These are phyloP conservation scores for Xylaria telfairii DNA, from an alignment of 495 filamentous ascomycete genomes.

Conservation along the genomic window DNA sequence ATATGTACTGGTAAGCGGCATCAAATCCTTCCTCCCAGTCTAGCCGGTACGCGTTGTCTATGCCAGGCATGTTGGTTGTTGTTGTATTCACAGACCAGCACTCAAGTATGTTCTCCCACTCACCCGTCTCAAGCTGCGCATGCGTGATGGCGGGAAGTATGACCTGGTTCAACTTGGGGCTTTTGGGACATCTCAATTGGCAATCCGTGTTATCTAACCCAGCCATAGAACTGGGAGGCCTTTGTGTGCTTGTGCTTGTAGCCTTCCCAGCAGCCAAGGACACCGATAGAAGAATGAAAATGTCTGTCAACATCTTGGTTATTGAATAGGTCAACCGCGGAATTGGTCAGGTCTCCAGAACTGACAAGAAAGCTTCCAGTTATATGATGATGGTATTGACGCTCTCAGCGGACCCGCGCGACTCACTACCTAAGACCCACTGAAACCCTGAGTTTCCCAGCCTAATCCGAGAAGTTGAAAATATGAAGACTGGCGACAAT, in stretches of 20 bases:
- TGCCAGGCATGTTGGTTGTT: constrained; percentile 4
- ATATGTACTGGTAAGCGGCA: constrained; percentile 8
- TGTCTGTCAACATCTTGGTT: neutral
- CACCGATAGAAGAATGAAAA: neutral
- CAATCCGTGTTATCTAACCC: neutral
- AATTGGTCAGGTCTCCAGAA: no score
- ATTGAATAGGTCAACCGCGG: neutral
- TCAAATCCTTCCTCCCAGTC: constrained; percentile 10
- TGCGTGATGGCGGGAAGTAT: constrained; percentile 8
- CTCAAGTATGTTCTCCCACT: constrained; percentile 9
- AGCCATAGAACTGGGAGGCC: neutral
- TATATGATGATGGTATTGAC: no score
- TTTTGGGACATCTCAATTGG: constrained; percentile 6
- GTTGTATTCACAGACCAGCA: constrained; percentile 10
- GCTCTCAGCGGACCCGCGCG: neutral
- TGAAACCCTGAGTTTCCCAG: constrained; percentile 12
- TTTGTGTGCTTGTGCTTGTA: no score
- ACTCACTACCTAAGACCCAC: neutral
- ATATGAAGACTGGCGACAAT: no score
- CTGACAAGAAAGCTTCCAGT: neutral
- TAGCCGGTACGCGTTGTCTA: constrained; percentile 11
- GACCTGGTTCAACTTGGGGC: neutral
- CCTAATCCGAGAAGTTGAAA: no score
- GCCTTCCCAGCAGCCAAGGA: neutral
- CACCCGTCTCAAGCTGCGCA: neutral